A percentile compares a stretch with the other conserved stretches of the same genome.
Evolutionary conservation across 139 green algal genomes (phyloP).

Genomic region (Chlamydomonas sp.): DNA sequence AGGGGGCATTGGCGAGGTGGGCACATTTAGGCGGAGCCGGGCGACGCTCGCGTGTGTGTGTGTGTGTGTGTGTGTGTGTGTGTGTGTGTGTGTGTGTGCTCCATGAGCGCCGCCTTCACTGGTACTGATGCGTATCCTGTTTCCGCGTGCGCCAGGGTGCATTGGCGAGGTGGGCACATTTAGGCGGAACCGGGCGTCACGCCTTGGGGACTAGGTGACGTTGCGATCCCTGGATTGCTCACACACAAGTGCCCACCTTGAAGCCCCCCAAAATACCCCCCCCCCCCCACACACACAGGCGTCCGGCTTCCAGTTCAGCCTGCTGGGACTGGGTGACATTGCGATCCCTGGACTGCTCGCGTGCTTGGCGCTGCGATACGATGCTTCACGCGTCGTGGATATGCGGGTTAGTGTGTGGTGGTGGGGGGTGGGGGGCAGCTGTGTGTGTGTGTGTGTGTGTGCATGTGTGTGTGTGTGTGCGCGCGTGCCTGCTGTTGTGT

Average conservation of each 20-base stretch:
- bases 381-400: slow-evolving; percentile 46
- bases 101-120: slow-evolving; percentile 46
- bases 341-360: slow-evolving; percentile 79
- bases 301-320: slow-evolving; percentile 66
- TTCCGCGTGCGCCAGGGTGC: slow-evolving; percentile 50
- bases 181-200: too few relatives aligned
- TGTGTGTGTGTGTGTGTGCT: too few relatives aligned
- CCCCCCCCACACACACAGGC: too few relatives aligned
- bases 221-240: slow-evolving; percentile 81
- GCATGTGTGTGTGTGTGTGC: not conserved
- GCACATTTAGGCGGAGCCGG: too few relatives aligned
- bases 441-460: too few relatives aligned
- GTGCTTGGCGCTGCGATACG: slow-evolving; percentile 55
- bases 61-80: too few relatives aligned
- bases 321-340: slow-evolving; percentile 86
- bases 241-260: too few relatives aligned
- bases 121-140: slow-evolving; percentile 80
- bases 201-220: slow-evolving; percentile 79
- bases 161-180: too few relatives aligned
- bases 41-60: slow-evolving; percentile 29
- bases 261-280: too few relatives aligned
- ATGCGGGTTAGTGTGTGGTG: too few relatives aligned
- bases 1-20: slow-evolving; percentile 31
- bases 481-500: slow-evolving; percentile 56
- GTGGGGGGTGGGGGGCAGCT: too few relatives aligned